Conservation (phyloP, 768 basidiomycete species). For the Filobasidium wieringae region DNA sequence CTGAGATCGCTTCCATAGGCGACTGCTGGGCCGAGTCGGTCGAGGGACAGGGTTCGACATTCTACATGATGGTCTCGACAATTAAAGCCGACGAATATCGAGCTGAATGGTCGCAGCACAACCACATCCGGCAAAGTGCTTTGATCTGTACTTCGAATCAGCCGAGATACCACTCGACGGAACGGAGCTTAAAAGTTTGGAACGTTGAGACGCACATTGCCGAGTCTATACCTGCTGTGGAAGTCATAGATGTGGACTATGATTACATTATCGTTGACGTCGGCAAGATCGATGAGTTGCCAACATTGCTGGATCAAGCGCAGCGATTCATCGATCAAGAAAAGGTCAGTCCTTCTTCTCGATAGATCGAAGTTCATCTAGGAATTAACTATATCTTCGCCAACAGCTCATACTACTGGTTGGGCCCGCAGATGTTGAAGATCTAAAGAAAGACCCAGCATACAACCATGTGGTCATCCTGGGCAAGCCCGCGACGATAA, state of each 20-base stretch:
- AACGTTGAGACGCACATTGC: neutral
- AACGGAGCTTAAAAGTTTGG: neutral
- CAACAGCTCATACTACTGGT: neutral
- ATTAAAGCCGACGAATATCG: neutral
- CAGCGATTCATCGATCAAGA: no score
- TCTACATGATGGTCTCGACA: slow-evolving; percentile 23
- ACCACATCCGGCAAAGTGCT: neutral
- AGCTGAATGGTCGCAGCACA: neutral
- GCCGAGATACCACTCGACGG: neutral
- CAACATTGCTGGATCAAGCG: no score
- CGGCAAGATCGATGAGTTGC: no score
- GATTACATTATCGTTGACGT: neutral
- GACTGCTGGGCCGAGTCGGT: slow-evolving; percentile 24
- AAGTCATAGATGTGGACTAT: neutral
- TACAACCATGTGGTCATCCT: neutral
- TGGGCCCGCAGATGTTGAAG: neutral
- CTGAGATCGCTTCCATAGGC: no score
- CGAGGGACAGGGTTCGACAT: slow-evolving; percentile 26
- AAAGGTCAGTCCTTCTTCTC: no score
- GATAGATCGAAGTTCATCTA: no score
- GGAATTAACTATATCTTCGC: no score
- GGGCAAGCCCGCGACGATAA: neutral
- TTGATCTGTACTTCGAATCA: neutral
- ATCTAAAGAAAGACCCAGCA: neutral
- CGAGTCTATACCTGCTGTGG: neutral